Base-by-base conservation (phyloP, 495 filamentous ascomycete genomes). In the Haplographium delicatum region DNA sequence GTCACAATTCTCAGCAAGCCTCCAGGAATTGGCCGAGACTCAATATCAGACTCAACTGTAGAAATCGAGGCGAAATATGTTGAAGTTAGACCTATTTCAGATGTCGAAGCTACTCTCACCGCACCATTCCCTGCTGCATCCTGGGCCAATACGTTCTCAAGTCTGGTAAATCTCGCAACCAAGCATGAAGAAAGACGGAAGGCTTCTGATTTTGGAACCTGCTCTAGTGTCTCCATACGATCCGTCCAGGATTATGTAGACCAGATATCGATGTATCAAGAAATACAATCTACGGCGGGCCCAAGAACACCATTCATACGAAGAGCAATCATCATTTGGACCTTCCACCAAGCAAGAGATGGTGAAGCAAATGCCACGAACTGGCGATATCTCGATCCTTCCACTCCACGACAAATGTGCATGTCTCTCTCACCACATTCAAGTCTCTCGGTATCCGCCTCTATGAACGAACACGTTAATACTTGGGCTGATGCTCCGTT, bases 101-200 rank as follows among this genome's bases (percentile, higher is more conserved):
- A 68, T 25, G 57, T 63, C 7, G 69, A 79, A 44, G 65, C 65
- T 2, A 61, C 62, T 0, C 65, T 57, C 42, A 59, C 59, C 24
- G 65, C 76, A 6, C 72, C 74, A n/a, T 77, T 76, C 49, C 73
- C 73, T 1, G 75, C 73, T 20, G 63, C 65, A 5, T 61, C 65
- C 40, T 79, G 69, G 68, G 75, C 75, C 1, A 61, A 62, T 18
- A 70, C 68, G 5, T 67, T 77, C 33, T 72, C 68, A 52, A 68
- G 70, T 44, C 62, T 73, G 5, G 55, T 44, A n/a, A 50, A 31
- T 13, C 27, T 60, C n/a, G 43, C 49, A 15, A 20, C 28, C 13
- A 47, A 51, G 15, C 37, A 53, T 20, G 50, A 58, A 22, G 55
- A 47, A 1, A 18, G 27, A 13, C 25, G 33, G n/a, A 53, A 45